Evolutionary conservation across 2,329 filamentous ascomycete genomes (phyloP), one percentile per base, ranked within the genome.

Genomic region (Neospermospora avenae): DNA sequence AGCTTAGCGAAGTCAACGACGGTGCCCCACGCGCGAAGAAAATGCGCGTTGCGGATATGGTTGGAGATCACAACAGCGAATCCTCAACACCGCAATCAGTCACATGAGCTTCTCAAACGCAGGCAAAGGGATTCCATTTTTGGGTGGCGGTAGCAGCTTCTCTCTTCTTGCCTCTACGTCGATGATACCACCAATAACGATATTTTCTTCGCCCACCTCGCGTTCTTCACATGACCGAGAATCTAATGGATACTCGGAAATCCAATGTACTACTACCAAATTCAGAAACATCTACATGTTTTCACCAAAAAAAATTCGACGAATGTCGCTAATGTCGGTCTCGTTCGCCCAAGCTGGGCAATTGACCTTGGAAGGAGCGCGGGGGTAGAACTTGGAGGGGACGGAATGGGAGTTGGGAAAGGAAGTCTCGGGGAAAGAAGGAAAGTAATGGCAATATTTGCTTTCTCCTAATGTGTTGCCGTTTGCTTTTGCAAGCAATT

Each of bases 21-120:
- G 81, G 81, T 48, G 72, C 72, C 18, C 80, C 80, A 46, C 73
- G 76, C 28, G 76, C 81, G 61, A 85, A 84, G 74, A 81, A 79
- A 71, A 81, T 82, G 73, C 78, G 80, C 58, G 74, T 85, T 57
- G 80, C 81, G 64, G 81, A 84, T 63, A 71, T 72, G 68, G 72
- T 73, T 64, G 71, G 69, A 54, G 70, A 73, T 53, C 48, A 51
- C 48, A 31, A 31, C 11, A 73, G 69, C 61, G 72, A 72, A 58
- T 63, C 68, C 18, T 70, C 69, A 31, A 71, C 69, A 46, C 69
- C 69, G 49, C 65, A 67, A 62, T 71, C 70, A 48, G 53, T 63
- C 52, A 66, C 67, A 54, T 70, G 66, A 63, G 54, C 42, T 44
- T 45, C 24, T 52, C 35, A 25, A 25, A 44, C 34, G 5, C 44